Conservation (phyloP, 1,284 basidiomycete genomes). For the Waitea zeae region DNA sequence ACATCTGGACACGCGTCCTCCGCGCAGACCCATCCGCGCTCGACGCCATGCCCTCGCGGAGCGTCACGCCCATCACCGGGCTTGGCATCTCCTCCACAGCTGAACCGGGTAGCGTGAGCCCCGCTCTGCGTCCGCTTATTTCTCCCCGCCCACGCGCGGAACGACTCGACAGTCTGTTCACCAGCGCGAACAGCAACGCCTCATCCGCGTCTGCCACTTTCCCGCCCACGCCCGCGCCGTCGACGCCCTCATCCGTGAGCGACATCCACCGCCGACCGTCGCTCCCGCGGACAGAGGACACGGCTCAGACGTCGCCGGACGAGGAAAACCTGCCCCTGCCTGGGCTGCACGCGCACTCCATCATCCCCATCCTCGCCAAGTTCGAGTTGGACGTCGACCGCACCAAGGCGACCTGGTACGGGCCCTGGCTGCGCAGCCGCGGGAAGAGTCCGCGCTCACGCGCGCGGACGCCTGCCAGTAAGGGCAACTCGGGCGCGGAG, state of each 20-base stretch:
- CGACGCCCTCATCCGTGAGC: conserved; percentile 26
- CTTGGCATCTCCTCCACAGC: too few species aligned
- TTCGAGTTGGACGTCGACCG: conserved; percentile 78
- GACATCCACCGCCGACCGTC: conserved; percentile 22
- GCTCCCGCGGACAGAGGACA: too few species aligned
- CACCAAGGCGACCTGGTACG: conserved; percentile 63
- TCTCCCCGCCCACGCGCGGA: conserved; percentile 23
- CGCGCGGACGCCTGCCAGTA: conserved; percentile 10
- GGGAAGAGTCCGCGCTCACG: conserved; percentile 38
- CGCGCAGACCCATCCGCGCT: conserved; percentile 52
- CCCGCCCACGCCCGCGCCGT: conserved; percentile 27
- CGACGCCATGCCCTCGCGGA: conserved; percentile 23
- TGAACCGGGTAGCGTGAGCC: conserved; percentile 12
- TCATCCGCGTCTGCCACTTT: conserved; percentile 19
- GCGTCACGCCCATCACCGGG: conserved; percentile 22
- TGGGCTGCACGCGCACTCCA: conserved; percentile 38
- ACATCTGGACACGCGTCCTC: conserved; percentile 59
- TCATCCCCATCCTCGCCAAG: conserved; percentile 72
- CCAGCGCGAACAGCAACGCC: conserved; percentile 37
- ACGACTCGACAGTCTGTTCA: too few species aligned
- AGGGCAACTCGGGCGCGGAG: conserved; percentile 6
- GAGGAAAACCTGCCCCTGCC: conserved; percentile 40
- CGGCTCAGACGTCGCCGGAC: conserved; percentile 13
- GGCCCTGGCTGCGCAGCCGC: conserved; percentile 55
- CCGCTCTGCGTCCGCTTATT: conserved; percentile 27